phyloP scores from a whole-genome alignment of 352 stramenopile genomes.

The Globisporangium takayamanum region DNA sequence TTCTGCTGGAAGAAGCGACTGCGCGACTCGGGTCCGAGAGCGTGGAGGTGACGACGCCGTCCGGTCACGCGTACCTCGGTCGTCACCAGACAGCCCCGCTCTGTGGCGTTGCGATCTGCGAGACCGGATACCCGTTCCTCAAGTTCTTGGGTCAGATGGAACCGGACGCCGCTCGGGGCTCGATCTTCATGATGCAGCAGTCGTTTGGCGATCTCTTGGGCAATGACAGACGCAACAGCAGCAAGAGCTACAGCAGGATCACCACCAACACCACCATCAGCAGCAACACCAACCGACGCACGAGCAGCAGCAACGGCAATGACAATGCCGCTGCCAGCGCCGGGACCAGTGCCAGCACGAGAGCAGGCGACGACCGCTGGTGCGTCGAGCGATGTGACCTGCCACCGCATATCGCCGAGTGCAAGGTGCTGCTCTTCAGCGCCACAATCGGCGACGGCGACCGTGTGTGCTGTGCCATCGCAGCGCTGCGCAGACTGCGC shows the following conservation, averaged over 20 bases:
- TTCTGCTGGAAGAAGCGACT: slow-evolving; percentile 53
- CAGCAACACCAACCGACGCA: no score
- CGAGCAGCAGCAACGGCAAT: background rate
- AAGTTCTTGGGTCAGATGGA: slow-evolving; percentile 49
- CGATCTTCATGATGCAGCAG: slow-evolving; percentile 17
- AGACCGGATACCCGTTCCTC: slow-evolving; percentile 38
- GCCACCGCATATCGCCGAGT: slow-evolving; percentile 23
- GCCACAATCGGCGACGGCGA: slow-evolving; percentile 21
- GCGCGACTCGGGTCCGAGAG: slow-evolving; percentile 21
- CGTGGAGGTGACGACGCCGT: slow-evolving; percentile 28
- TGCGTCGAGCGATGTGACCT: slow-evolving; percentile 27
- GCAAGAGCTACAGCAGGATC: background rate
- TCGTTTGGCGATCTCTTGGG: background rate
- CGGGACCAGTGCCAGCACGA: background rate
- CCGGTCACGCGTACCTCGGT: slow-evolving; percentile 26
- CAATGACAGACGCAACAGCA: background rate
- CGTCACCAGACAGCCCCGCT: slow-evolving; percentile 16
- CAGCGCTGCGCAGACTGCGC: slow-evolving; percentile 17
- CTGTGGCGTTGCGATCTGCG: slow-evolving; percentile 36
- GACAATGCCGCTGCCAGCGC: no score
- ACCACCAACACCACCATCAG: background rate
- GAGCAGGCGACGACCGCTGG: slow-evolving; percentile 6
- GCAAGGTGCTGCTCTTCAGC: slow-evolving; percentile 33
- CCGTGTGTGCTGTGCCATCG: slow-evolving; percentile 27
- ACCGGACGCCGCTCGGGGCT: slow-evolving; percentile 26